phyloP scores from a whole-genome alignment of 352 stramenopile genomes.

The Phytophthora tubulina region DNA sequence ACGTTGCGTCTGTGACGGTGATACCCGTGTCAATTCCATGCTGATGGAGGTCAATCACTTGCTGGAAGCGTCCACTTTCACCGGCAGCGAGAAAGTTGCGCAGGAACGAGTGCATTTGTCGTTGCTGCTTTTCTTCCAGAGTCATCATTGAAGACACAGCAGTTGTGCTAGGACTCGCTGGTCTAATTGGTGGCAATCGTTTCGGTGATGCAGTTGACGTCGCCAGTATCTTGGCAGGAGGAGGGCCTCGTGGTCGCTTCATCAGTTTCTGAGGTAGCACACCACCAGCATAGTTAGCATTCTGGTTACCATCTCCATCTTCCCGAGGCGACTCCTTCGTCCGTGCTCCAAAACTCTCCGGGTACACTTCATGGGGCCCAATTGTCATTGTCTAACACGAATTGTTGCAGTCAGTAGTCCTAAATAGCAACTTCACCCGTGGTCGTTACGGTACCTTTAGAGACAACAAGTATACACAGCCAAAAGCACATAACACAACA shows the following conservation, averaged over 20 bases:
- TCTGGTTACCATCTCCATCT: conserved; percentile 18
- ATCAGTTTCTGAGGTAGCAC: conserved; percentile 39
- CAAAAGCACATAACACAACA: neutral
- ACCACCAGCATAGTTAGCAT: conserved; percentile 6
- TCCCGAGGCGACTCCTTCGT: conserved; percentile 24
- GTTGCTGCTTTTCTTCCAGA: conserved; percentile 68
- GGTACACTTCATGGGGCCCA: conserved; percentile 13
- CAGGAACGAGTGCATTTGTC: conserved; percentile 91
- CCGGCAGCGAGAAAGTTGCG: conserved; percentile 92
- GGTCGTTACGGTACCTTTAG: conserved; percentile 14
- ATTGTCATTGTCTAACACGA: conserved; percentile 35
- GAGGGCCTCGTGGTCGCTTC: conserved; percentile 43
- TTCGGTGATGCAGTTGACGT: neutral
- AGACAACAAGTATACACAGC: too few relatives aligned
- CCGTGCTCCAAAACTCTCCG: conserved; percentile 17
- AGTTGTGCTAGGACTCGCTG: conserved; percentile 11
- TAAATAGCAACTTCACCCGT: conserved; percentile 21
- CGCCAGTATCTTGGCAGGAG: conserved; percentile 13
- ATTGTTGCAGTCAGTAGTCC: conserved; percentile 4
- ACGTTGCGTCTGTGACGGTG: conserved; percentile 88
- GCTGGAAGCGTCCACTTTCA: conserved; percentile 67
- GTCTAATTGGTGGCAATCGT: conserved; percentile 40
- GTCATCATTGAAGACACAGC: conserved; percentile 38
- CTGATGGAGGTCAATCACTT: conserved; percentile 84
- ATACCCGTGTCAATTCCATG: conserved; percentile 90